Base-by-base conservation (phyloP, 495 filamentous ascomycete species). In the Staphylotrichum tortipilum region DNA sequence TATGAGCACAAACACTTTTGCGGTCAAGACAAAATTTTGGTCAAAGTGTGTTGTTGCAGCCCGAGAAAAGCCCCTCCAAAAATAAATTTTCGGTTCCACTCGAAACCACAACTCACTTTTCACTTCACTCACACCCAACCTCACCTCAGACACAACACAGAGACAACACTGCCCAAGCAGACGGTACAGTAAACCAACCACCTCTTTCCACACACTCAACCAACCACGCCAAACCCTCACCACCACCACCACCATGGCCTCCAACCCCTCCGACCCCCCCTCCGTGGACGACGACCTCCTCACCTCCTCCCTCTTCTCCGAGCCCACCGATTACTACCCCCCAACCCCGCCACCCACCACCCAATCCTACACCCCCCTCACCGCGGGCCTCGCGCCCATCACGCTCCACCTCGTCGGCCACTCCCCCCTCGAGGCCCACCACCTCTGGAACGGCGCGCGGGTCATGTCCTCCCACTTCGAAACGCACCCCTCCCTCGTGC, bases 391-490 rank as follows among this genome's bases (percentile, higher is more conserved):
- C 28, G 67, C 79, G 49, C 73, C 69, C 4, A 74, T 95, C 47
- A 78, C 71, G 49, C 77, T 97, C 51, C 80, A 84, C 57, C 80
- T 97, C 6, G 88, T 97, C 31, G 91, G 91, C 41, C 41, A 88
- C 67, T 90, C 85, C 73, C 88, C 91, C 9, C 76, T 94, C 19
- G 95, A 94, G 78, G 91, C 88, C 4, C 86, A 97, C 66, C 78
- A 86, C 41, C 81, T 97, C 9, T 97, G 91, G 91, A 88, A 95
- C 66, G 90, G 86, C 45, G 80, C 82, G 44, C 81, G 82, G 18
- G 77, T 83, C 10, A 77, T 89, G 45, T 78, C 89, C 10, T 67
- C 78, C 52, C 88, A 89, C 68, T 80, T 97, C 51, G 85, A 95
- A 64, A 61, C 75, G 22, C 70, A 80, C 51, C 75, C 81, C 14